Evolutionary conservation across 345 rosid species (phyloP), one percentile per base, ranked within the genome.

Genomic region (Noccaea caerulescens): DNA sequence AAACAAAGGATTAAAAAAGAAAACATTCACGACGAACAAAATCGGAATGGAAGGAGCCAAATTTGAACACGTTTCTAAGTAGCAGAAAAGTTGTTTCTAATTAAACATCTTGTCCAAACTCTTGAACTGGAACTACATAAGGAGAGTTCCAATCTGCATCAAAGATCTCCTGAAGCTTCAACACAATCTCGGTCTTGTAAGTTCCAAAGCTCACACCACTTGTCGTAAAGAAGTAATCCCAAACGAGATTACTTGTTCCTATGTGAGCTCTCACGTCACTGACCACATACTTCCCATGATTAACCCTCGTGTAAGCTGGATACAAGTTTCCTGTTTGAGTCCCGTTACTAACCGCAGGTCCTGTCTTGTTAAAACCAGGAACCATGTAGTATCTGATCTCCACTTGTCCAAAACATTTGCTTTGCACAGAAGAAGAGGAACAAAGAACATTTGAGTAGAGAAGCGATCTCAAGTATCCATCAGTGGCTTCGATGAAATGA

Each of bases 71-170:
- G 23, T 20, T 20, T 1, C 2, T 20, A 20, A 20, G 23, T 20
- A 20, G 23, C 20, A 18, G 20, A 18, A 18, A 18, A 18, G 20
- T 18, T n/a, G n/a, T n/a, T n/a, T n/a, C n/a, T n/a, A 20, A 20
- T 53, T 42, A 67, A 54, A 10, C 25, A 44, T 58, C 52, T 61
- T 62, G 62, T 52, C 66, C 63, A 16, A 68, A 56, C 49, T 78
- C 86, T 68, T 80, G 72, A 44, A 86, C 82, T 10, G 88, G 86
- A 74, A 83, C 80, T 45, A 82, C 84, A 83, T 88, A 88, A 0
- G 84, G 96, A 18, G 95, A 92, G 45, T 87, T 75, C 96, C 96
- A 90, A 51, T 92, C 98, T 14, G 85, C 86, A 68, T 92, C 95
- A 8, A 92, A 92, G 45, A 92, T 82, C 38, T 82, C 81, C 57